Base-by-base conservation (phyloP, 2,329 filamentous ascomycete species). In the Ophiocordyceps sinensis region DNA sequence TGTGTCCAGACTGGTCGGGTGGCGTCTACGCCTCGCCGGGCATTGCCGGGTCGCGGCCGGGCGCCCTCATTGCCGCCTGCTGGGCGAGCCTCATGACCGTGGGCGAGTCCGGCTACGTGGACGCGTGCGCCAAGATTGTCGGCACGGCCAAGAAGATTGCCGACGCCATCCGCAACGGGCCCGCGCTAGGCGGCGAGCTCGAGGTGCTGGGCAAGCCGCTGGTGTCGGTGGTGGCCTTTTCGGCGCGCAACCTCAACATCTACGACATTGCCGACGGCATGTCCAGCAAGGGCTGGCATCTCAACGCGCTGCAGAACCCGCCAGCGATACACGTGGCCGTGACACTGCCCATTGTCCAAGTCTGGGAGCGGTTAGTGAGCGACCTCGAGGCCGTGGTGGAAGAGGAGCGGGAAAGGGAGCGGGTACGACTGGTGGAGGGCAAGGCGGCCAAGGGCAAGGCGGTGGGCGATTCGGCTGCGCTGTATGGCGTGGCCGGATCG, bases 211-310 rank as follows among this genome's bases (percentile, higher is more conserved):
- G 91, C 40, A 75, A 81, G 42, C 91, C 91, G 0, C 74, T 94
- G 39, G 88, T 95, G 40, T 87, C 80, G 10, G 91, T 98, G 26
- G 78, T 98, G 5, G 84, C 91, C 1, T 96, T 96, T 65, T 75
- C 75, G 11, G 79, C 83, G n/a, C 73, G 76, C 51, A 81, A 76
- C n/a, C 73, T 98, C 35, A 79, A 95, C 62, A 82, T 94, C 47
- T 98, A 98, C 65, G 88, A 94, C 56, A 77, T 98, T 49, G 86
- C 89, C 8, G 91, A 98, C 61, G 84, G 68, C 49, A 89, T 98
- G 82, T 76, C 74, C 12, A 66, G 65, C 1, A 82, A 80, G 55
- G 89, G 91, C 3, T 98, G 91, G 91, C 91, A 98, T 64, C 70
- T 98, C 44, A 98, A 96, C 56, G 85, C 88, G 3, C 71, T 98